Conservation (phyloP, 2,329 filamentous ascomycete genomes). For the Nigrospora oryzae region DNA sequence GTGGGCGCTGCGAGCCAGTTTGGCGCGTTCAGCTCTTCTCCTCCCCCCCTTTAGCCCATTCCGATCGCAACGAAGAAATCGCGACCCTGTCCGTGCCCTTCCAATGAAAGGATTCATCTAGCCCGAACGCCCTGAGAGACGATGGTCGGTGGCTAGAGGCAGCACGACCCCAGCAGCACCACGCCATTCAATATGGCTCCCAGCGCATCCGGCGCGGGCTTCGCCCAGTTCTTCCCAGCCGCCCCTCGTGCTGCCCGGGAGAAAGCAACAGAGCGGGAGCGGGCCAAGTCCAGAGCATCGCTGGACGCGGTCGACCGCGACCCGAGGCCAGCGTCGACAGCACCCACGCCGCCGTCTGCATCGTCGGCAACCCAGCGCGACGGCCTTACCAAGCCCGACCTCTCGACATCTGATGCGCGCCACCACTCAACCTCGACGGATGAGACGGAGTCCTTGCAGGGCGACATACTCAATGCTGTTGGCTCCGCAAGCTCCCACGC, state of each 20-base stretch:
- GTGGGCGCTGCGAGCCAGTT: constrained; percentile 13
- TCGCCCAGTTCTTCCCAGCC: constrained; percentile 79
- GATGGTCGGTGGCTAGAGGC: constrained; percentile 47
- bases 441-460: constrained; percentile 50
- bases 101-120: constrained; percentile 28
- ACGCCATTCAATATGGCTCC: constrained; percentile 54
- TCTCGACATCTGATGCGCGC: constrained; percentile 24
- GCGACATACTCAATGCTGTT: constrained; percentile 61
- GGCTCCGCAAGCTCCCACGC: constrained; percentile 65
- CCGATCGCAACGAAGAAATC: constrained; percentile 11
- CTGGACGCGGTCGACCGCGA: constrained; percentile 16
- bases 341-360: background rate
- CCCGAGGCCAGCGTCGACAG: constrained; percentile 14
- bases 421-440: constrained; percentile 32
- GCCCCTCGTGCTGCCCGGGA: constrained; percentile 59
- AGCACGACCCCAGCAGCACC: constrained; percentile 39
- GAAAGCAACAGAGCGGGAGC: constrained; percentile 53
- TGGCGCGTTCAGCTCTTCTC: background rate
- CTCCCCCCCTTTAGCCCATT: constrained; percentile 5
- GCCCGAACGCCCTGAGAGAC: constrained; percentile 33
- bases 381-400: constrained; percentile 21
- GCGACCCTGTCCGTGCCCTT: constrained; percentile 7
- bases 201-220: constrained; percentile 70
- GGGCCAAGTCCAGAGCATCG: constrained; percentile 39
- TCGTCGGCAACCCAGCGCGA: constrained; percentile 21